Evolutionary conservation across 805 yeast genomes (phyloP), one percentile per base, ranked within the genome.

Genomic region (Wickerhamomyces mucosus): DNA sequence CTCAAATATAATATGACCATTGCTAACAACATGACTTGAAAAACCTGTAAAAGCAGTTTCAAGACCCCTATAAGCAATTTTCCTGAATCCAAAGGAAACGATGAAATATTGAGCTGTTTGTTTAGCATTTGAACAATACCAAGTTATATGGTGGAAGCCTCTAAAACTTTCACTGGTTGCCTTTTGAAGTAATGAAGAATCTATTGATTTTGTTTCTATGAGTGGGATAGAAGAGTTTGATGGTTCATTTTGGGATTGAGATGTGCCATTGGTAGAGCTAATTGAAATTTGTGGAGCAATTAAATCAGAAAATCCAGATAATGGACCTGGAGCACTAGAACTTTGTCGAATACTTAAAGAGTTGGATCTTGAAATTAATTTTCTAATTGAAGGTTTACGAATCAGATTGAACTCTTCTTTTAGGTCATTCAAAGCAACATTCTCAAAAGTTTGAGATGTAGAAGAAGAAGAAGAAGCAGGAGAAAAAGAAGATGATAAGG

Each of bases 71-170:
- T 65, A 70, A 2, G 86, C 92, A 23, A 76, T 51, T 22, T 66
- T 70, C 15, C 58, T 41, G 51, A 84, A 84, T 0, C 94, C 94
- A 55, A 73, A 67, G 6, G 68, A 55, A 12, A 61, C 46, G 27
- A 70, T 63, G 36, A 77, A 70, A 47, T 65, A 69, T 15, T 55
- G 49, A 1, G 94, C 77, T 27, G 73, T 59, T 38, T 72, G 72
- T 37, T 71, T 74, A 16, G 89, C 81, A 40, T 81, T 80, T n/a
- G 83, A 69, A 10, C 77, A 79, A 38, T 76, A 78, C 64, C 79
- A 72, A 11, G 79, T 77, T 4, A 81, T 63, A 44, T 77, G 78
- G 54, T 72, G 76, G 47, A 77, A 81, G n/a, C 67, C 71, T 30
- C 38, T 37, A 31, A 49, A 46, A 16, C 17, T 7, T 7, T 8